A percentile compares a stretch with the other conserved stretches of the same genome.
phyloP scores from a whole-genome alignment of 129 eudicot species.

The Centrapalus pauciflorus region DNA sequence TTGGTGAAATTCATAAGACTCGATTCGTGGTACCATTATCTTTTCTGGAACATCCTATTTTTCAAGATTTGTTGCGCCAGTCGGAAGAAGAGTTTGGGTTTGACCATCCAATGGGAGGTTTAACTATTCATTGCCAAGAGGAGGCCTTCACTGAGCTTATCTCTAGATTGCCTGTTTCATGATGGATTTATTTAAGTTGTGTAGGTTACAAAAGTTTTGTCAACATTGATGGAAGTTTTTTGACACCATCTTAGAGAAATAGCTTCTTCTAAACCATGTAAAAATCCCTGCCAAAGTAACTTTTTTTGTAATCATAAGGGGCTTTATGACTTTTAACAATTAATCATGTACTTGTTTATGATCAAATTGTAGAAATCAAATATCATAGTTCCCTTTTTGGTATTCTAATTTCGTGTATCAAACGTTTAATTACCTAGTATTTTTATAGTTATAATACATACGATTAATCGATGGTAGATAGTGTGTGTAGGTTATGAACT shows the following conservation, averaged over 20 bases:
- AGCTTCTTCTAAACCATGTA: constrained; percentile 25
- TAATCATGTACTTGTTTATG: constrained; percentile 1
- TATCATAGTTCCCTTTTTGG: not conserved
- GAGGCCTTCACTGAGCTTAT: constrained; percentile 44
- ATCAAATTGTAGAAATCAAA: constrained; percentile 15
- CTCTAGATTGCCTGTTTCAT: constrained; percentile 32
- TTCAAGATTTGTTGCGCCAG: constrained; percentile 46
- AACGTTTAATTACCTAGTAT: too few species aligned
- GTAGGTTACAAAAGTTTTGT: not conserved
- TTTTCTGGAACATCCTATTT: constrained; percentile 51
- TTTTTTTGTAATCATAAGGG: constrained; percentile 17
- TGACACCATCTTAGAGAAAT: constrained; percentile 11
- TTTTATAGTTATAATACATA: too few species aligned
- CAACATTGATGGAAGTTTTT: not conserved
- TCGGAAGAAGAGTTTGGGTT: constrained; percentile 70
- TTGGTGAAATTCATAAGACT: constrained; percentile 54
- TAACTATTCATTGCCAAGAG: constrained; percentile 72
- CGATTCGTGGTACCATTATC: constrained; percentile 61
- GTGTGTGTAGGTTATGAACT: too few species aligned
- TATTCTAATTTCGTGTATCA: too few species aligned
- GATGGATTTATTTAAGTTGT: constrained; percentile 9
- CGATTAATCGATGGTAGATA: too few species aligned
- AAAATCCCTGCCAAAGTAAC: constrained; percentile 19
- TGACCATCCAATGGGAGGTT: constrained; percentile 64
- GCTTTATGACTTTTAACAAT: not conserved